Conservation (phyloP, 371 early-diverging fungal species). For the Circinella umbellata region DNA sequence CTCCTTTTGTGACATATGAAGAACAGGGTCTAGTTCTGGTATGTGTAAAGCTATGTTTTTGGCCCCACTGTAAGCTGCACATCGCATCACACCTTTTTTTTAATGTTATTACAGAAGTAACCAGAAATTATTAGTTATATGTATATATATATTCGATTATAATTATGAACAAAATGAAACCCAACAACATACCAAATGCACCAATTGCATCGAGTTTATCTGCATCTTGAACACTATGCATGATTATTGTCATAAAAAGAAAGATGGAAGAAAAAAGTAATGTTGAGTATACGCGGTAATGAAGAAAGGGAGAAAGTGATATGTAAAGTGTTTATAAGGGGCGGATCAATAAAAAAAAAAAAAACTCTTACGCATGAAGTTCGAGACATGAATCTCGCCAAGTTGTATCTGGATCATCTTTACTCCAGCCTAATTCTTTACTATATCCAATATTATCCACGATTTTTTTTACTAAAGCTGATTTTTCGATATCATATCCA, state of each 20-base stretch:
- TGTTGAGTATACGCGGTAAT: background rate
- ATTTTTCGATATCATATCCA: constrained; percentile 26
- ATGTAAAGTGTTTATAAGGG: background rate
- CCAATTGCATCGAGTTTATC: constrained; percentile 86
- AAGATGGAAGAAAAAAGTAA: background rate
- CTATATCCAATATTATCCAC: constrained; percentile 74
- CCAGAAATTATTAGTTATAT: no score
- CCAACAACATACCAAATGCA: constrained; percentile 62
- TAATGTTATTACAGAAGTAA: no score
- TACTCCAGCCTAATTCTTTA: constrained; percentile 66
- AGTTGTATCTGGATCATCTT: constrained; percentile 30
- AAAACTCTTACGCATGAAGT: constrained; percentile 56
- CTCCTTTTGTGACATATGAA: constrained; percentile 59
- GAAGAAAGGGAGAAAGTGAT: background rate
- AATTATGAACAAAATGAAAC: background rate
- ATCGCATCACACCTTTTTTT: constrained; percentile 63
- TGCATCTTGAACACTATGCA: constrained; percentile 75
- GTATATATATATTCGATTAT: no score
- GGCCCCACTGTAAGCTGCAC: constrained; percentile 76
- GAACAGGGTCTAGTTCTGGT: constrained; percentile 50
- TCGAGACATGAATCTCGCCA: constrained; percentile 69
- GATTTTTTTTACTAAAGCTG: constrained; percentile 62
- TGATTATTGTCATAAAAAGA: background rate
- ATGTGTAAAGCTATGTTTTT: constrained; percentile 65
- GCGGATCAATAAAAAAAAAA: background rate